Evolutionary conservation across 176 grass and related monocot genomes (phyloP), one percentile per base, ranked within the genome.

Genomic region (Aegilops sharonensis): DNA sequence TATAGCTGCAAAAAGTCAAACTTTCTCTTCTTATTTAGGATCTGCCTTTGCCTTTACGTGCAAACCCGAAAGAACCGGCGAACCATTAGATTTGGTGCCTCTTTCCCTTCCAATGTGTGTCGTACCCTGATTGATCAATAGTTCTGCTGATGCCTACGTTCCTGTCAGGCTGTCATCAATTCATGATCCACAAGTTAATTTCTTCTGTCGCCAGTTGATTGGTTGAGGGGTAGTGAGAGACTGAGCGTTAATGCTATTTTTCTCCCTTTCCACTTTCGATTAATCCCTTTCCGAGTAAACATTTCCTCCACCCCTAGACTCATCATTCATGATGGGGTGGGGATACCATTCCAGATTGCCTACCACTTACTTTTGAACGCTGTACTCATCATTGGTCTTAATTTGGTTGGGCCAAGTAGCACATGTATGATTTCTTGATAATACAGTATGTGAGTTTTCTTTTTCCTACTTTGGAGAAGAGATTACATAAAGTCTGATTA

Each of bases 161-260:
- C 47, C 23, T 40, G 6, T 14, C 15, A 32, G 27, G 7, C 18
- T 32, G 9, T 43, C 29, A 23, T 30, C 11, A 52, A 71, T 50
- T 83, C 10, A 57, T 32, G 17, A 84, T 57, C 64, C 23, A 65
- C 48, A 64, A 86, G 32, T 74, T 79, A 32, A 35, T 5, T 37
- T 36, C 78, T 74, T 83, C 30, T 87, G 80, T 84, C 67, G 25
- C 32, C 67, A 72, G 74, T 24, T 59, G 67, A 74, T 75, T 83
- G 89, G 80, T 24, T 84, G 75, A 59, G 56, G 5, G 64, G 12
- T 40, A 57, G 29, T 78, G 17, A 64, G 37, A 77, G 42, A 71
- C 20, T 72, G 5, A 50, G 37, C 14, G 30, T 77, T 76, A 21
- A 45, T 81, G 13, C 15, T 10, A 6, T 20, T 90, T 72, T 54